Conservation (phyloP, 345 rosid genomes). For the Garcia nutans region DNA sequence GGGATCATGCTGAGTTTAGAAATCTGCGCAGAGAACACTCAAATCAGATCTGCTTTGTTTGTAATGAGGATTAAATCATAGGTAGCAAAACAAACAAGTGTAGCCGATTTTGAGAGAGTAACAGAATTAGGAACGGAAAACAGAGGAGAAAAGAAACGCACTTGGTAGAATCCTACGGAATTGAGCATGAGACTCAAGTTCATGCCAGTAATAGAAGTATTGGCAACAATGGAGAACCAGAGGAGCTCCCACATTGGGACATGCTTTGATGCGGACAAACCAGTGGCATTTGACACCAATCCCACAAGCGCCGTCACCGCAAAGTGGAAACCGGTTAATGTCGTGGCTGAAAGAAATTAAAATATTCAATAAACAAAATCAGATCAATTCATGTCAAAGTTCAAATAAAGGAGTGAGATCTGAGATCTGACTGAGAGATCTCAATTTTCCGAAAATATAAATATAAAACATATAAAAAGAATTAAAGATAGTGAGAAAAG, state of each 20-base stretch:
- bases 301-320: slow-evolving; percentile 84
- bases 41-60: background rate
- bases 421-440: slow-evolving; percentile 4
- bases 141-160: slow-evolving; percentile 4
- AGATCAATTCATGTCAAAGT: background rate
- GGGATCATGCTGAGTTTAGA: slow-evolving; percentile 98
- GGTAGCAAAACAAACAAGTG: background rate
- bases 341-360: slow-evolving; percentile 56
- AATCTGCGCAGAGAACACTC: slow-evolving; percentile 39
- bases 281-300: slow-evolving; percentile 79
- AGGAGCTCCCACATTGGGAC: slow-evolving; percentile 95
- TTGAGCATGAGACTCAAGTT: slow-evolving; percentile 93
- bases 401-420: background rate
- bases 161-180: slow-evolving; percentile 95
- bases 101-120: background rate
- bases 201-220: slow-evolving; percentile 82
- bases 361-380: background rate
- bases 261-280: slow-evolving; percentile 69
- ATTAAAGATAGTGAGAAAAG: background rate
- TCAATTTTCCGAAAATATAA: background rate
- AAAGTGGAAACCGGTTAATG: slow-evolving; percentile 90
- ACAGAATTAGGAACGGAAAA: background rate
- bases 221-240: slow-evolving; percentile 90
- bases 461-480: background rate
- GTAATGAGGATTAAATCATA: too few relatives aligned